Percentiles rank a stretch among this genome's conserved stretches.
These are phyloP conservation scores for Dictyostelium capitatum DNA, from an alignment of 78 protist species.

Conservation along the genomic window DNA sequence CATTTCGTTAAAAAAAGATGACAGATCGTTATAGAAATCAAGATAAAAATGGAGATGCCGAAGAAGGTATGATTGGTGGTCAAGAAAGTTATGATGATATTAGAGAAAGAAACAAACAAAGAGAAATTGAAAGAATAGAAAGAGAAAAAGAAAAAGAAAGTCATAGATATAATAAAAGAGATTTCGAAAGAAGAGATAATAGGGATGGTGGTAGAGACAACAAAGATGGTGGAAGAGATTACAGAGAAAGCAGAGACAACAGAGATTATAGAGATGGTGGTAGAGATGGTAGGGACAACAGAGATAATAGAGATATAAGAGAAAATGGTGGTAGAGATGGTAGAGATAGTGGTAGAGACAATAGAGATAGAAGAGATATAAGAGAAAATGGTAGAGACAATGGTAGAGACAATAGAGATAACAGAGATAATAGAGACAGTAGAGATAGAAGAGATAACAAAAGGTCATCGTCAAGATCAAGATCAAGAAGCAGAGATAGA, in stretches of 20 bases:
- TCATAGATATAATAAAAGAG: constrained; percentile 18
- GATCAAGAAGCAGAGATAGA: not conserved
- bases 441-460: constrained; percentile 6
- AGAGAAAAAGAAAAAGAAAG: not conserved
- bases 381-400: not conserved
- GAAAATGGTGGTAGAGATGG: not conserved
- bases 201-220: not conserved
- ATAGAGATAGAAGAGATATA: not conserved
- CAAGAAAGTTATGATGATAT: constrained; percentile 20
- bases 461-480: constrained; percentile 13
- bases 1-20: not conserved
- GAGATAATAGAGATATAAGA: not conserved
- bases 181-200: not conserved
- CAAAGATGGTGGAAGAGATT: not conserved
- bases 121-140: constrained; percentile 22
- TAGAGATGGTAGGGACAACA: not conserved
- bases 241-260: not conserved
- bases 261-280: not conserved
- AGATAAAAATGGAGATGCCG: not conserved
- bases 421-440: constrained; percentile 7
- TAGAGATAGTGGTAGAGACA: not conserved
- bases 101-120: constrained; percentile 18
- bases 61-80: constrained; percentile 17
- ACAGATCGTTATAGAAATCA: not conserved
- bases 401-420: not conserved